These are phyloP conservation scores for Epithele typhae DNA, from an alignment of 768 basidiomycete genomes.

Conservation along the genomic window DNA sequence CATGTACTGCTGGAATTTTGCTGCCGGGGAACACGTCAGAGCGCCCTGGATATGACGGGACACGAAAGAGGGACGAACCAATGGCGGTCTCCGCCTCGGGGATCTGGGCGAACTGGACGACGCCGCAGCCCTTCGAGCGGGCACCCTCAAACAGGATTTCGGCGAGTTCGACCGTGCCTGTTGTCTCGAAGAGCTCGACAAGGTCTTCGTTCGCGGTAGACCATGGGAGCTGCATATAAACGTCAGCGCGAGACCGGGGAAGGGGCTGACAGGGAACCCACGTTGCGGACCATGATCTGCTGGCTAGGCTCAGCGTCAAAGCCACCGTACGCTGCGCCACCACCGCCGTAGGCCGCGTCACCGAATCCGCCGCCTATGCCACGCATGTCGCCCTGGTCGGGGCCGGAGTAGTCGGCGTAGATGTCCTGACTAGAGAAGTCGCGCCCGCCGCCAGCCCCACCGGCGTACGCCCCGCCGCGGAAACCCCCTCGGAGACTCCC, in stretches of 20 bases:
- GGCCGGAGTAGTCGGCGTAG: constrained; percentile 91
- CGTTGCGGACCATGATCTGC: constrained; percentile 98
- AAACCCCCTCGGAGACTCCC: constrained; percentile 53
- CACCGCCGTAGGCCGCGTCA: constrained; percentile 30
- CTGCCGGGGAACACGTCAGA: constrained; percentile 28
- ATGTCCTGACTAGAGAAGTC: constrained; percentile 86
- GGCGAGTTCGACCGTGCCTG: constrained; percentile 89
- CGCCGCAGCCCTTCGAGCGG: constrained; percentile 90
- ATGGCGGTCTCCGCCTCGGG: constrained; percentile 93
- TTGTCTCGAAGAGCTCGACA: constrained; percentile 97
- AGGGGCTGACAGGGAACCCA: constrained; percentile 41
- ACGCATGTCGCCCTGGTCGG: constrained; percentile 54
- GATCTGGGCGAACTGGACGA: constrained; percentile 89
- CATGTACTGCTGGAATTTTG: constrained; percentile 95
- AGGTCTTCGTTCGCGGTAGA: constrained; percentile 98
- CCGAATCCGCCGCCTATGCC: constrained; percentile 31
- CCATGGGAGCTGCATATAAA: constrained; percentile 76
- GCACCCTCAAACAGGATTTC: constrained; percentile 93
- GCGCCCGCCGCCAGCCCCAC: constrained; percentile 40
- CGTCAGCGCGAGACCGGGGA: neutral
- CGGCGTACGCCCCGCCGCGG: constrained; percentile 46
- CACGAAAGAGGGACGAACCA: constrained; percentile 38
- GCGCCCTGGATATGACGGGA: neutral
- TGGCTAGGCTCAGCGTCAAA: constrained; percentile 78
- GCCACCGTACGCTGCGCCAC: constrained; percentile 38